Evolutionary conservation across 1,284 basidiomycete genomes (phyloP).

Genomic region (Chalciporus sp.): DNA sequence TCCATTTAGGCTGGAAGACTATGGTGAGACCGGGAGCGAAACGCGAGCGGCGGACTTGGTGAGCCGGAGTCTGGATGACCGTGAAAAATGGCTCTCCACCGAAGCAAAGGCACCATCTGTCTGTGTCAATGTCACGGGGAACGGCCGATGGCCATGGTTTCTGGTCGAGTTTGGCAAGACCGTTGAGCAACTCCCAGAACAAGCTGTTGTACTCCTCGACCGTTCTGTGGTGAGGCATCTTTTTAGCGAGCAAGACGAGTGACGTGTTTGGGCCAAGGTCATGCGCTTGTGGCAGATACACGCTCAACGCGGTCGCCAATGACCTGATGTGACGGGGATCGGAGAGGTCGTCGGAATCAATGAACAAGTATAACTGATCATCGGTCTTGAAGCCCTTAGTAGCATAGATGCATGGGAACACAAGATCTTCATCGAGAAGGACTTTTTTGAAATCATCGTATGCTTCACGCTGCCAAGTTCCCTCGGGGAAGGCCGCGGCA

Average conservation of each 20-base stretch:
- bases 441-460: conserved; percentile 25
- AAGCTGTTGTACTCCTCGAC: conserved; percentile 21
- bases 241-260: conserved; percentile 21
- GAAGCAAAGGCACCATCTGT: conserved; percentile 26
- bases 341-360: conserved; percentile 27
- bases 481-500: conserved; percentile 8
- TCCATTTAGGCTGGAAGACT: conserved; percentile 29
- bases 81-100: conserved; percentile 24
- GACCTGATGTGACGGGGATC: conserved; percentile 22
- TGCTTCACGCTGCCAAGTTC: conserved; percentile 20
- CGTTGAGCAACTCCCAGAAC: conserved; percentile 27
- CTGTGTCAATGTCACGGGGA: conserved; percentile 24
- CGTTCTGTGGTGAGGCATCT: conserved; percentile 9
- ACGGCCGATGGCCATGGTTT: conserved; percentile 17
- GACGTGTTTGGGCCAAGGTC: conserved; percentile 23
- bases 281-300: conserved; percentile 18
- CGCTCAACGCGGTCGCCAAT: conserved; percentile 15
- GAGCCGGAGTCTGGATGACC: conserved; percentile 24
- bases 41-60: conserved; percentile 24
- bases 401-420: conserved; percentile 27
- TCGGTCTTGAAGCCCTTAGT: conserved; percentile 27
- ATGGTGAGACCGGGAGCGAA: conserved; percentile 23
- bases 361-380: conserved; percentile 23
- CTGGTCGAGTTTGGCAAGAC: conserved; percentile 19
- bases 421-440: conserved; percentile 23